A percentile compares a stretch with the other conserved stretches of the same genome.
These are phyloP conservation scores for Inga oerstediana DNA, from an alignment of 306 rosid genomes.

Conservation along the genomic window DNA sequence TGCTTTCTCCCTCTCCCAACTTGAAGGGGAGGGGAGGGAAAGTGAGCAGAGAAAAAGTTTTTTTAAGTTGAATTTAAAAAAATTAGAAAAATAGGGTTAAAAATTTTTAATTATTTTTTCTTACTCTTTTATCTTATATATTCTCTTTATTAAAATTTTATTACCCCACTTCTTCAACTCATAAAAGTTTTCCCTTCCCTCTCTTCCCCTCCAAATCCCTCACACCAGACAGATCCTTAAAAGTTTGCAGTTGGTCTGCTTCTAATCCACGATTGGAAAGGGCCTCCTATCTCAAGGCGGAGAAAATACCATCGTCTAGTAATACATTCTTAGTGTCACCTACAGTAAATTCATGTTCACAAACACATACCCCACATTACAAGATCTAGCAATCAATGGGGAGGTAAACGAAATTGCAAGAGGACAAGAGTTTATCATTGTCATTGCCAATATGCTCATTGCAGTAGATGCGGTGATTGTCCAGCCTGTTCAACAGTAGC, in stretches of 20 bases:
- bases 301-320: conserved; percentile 71
- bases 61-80: no score
- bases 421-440: conserved; percentile 63
- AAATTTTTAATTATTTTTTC: no score
- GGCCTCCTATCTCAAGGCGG: conserved; percentile 89
- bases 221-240: no score
- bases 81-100: no score
- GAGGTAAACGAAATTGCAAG: conserved; percentile 87
- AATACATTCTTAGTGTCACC: conserved; percentile 75
- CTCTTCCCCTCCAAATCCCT: no score
- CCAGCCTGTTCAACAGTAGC: conserved; percentile 87
- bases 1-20: no score
- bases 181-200: no score
- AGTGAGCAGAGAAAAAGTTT: no score
- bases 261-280: conserved; percentile 58
- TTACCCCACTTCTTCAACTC: no score
- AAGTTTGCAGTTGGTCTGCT: neutral
- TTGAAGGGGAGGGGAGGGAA: no score
- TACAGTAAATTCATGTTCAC: conserved; percentile 92
- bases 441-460: conserved; percentile 62
- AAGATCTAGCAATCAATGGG: conserved; percentile 87
- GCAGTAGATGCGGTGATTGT: conserved; percentile 90
- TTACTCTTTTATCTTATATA: no score
- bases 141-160: no score
- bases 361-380: conserved; percentile 96